Conservation (phyloP, 495 filamentous ascomycete species). For the Chaetomium tenue region DNA sequence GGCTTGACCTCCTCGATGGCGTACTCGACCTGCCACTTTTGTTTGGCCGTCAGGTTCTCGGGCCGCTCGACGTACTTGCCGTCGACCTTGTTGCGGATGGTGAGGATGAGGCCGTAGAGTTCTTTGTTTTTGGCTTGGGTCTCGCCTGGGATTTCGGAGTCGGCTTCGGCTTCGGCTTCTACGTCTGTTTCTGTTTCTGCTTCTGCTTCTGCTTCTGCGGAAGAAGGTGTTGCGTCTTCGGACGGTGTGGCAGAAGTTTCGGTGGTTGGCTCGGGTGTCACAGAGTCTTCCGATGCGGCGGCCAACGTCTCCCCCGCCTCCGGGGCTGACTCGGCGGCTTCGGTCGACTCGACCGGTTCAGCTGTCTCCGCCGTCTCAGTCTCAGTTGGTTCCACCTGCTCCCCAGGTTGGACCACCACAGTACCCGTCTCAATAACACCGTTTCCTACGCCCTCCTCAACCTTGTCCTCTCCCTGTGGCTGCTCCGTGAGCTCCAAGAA, state of each 20-base stretch:
- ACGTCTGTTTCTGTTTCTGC: neutral
- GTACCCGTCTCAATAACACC: slow-evolving; percentile 4
- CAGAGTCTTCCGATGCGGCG: neutral
- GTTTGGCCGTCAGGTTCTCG: slow-evolving; percentile 41
- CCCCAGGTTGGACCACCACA: neutral
- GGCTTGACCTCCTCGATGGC: slow-evolving; percentile 56
- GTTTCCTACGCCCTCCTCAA: neutral
- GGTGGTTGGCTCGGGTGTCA: too few relatives aligned
- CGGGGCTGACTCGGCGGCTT: too few relatives aligned
- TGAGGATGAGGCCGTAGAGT: slow-evolving; percentile 59
- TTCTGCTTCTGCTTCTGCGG: neutral
- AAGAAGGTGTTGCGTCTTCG: slow-evolving; percentile 8
- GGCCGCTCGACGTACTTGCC: slow-evolving; percentile 62
- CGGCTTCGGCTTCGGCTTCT: neutral
- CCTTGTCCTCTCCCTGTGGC: slow-evolving; percentile 13
- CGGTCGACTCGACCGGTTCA: neutral
- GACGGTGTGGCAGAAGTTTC: too few relatives aligned
- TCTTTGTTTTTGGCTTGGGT: slow-evolving; percentile 6
- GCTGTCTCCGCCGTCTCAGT: neutral
- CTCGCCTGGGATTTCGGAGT: neutral
- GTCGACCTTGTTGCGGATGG: slow-evolving; percentile 72
- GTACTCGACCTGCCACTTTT: slow-evolving; percentile 78
- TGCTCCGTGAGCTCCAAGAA: slow-evolving; percentile 40
- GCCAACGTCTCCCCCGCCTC: neutral
- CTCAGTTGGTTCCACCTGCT: neutral